A percentile compares a stretch with the other conserved stretches of the same genome.
These are phyloP conservation scores for Hymenoscyphus albidus DNA, from an alignment of 2,329 filamentous ascomycete genomes.

Conservation along the genomic window DNA sequence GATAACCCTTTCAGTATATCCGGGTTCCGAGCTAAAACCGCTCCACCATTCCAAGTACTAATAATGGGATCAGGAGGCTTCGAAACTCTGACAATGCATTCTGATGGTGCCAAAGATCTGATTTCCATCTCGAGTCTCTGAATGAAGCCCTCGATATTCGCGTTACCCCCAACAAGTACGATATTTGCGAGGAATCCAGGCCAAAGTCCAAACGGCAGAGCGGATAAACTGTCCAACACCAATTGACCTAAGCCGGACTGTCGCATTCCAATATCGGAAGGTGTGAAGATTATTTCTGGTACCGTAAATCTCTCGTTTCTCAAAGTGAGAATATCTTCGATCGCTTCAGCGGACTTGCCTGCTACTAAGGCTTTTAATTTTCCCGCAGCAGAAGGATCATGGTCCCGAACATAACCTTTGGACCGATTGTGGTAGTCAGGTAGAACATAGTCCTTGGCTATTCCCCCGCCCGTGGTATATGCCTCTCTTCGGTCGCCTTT, in stretches of 20 bases:
- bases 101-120: conserved; percentile 65
- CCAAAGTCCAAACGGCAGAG: conserved; percentile 77
- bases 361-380: conserved; percentile 43
- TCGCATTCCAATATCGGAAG: conserved; percentile 77
- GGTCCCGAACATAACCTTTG: conserved; percentile 70
- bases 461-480: conserved; percentile 47
- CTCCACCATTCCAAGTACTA: conserved; percentile 83
- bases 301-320: conserved; percentile 90
- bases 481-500: conserved; percentile 51
- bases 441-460: conserved; percentile 87
- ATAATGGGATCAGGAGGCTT: conserved; percentile 69
- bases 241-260: conserved; percentile 79
- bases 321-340: conserved; percentile 79
- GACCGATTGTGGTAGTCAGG: conserved; percentile 66
- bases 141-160: conserved; percentile 75
- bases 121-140: conserved; percentile 74
- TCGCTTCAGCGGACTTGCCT: conserved; percentile 42
- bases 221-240: conserved; percentile 73
- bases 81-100: conserved; percentile 72
- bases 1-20: conserved; percentile 60
- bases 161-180: conserved; percentile 82
- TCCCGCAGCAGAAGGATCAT: conserved; percentile 64
- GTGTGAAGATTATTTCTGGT: conserved; percentile 85
- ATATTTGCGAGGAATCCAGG: conserved; percentile 82
- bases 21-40: conserved; percentile 66